These are phyloP conservation scores for Fusarium guadeloupense DNA, from an alignment of 2,329 filamentous ascomycete species.

Conservation along the genomic window DNA sequence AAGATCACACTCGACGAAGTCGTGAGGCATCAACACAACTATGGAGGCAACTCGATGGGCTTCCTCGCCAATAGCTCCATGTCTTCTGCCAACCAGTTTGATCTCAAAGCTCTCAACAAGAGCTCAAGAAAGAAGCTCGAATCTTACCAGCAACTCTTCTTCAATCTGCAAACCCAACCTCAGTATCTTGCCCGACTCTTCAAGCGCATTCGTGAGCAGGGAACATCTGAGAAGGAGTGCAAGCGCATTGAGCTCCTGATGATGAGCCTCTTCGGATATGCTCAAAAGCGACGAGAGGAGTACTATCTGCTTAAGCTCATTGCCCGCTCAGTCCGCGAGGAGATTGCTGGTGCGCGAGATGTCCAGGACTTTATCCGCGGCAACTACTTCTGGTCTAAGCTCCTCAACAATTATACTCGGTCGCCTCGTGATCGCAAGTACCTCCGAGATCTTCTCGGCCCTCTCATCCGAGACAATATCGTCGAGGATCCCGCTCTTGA, in stretches of 20 bases:
- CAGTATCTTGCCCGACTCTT: slow-evolving; percentile 93
- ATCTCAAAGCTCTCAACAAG: slow-evolving; percentile 97
- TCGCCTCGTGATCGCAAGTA: slow-evolving; percentile 94
- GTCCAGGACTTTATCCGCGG: slow-evolving; percentile 88
- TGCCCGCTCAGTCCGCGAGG: slow-evolving; percentile 82
- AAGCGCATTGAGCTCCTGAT: slow-evolving; percentile 92
- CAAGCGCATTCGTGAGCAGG: slow-evolving; percentile 81
- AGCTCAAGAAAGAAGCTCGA: slow-evolving; percentile 94
- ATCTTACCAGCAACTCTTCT: slow-evolving; percentile 97
- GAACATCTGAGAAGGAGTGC: slow-evolving; percentile 88
- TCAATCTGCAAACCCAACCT: slow-evolving; percentile 94
- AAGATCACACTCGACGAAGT: slow-evolving; percentile 99
- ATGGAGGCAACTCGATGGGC: slow-evolving; percentile 86
- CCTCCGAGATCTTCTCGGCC: slow-evolving; percentile 84
- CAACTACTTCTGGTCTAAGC: slow-evolving; percentile 91
- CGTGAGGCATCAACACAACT: slow-evolving; percentile 95
- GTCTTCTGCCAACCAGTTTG: slow-evolving; percentile 88
- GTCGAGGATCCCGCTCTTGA: slow-evolving; percentile 91
- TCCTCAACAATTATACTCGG: slow-evolving; percentile 86
- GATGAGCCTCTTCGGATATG: slow-evolving; percentile 97
- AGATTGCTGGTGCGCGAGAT: slow-evolving; percentile 76
- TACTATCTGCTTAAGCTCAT: slow-evolving; percentile 95
- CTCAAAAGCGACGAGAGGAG: slow-evolving; percentile 95
- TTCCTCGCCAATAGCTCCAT: slow-evolving; percentile 90
- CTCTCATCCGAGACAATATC: slow-evolving; percentile 88